Evolutionary conservation across 2,329 filamentous ascomycete species (phyloP), one percentile per base, ranked within the genome.

Genomic region (Pyrenochaeta sp.): DNA sequence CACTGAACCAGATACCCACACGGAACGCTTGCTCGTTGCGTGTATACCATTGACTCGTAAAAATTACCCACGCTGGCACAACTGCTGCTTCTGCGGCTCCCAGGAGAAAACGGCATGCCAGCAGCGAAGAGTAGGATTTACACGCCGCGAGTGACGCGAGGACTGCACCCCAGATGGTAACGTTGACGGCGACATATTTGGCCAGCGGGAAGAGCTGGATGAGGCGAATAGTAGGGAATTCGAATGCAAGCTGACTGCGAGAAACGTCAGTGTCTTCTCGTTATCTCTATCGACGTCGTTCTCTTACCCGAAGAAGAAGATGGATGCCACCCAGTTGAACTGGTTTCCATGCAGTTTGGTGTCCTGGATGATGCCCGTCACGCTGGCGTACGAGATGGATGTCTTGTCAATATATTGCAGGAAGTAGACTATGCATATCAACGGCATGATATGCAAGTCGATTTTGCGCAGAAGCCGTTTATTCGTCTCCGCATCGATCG

Each of bases 21-120:
- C 83, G 74, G 2, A 81, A 73, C 0, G 84, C 83, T 55, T 87
- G 84, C 55, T 88, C 81, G 3, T 76, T 73, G 7, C 83, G 74
- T 1, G 83, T 85, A 54, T 85, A 83, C 78, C 82, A 88, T 82
- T 86, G 86, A 4, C 77, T 77, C 0, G 83, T 86, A 23, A 87
- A 82, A 2, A 87, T 67, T 74, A 87, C 84, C 47, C 86, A 84
- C 0, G 76, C 78, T 1, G 83, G 84, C 1, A 51, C 55, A n/a
- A 64, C 53, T 7, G 59, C 52, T 8, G 59, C 72, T 58, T 84
- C 81, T 44, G 82, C 81, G 29, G 74, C 74, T 10, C 81, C 81
- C 0, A 83, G 68, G 0, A 83, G 59, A 9, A 81, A 73, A 6
- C 81, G 72, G 2, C 77, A 74, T 6, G 74, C 70, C 4, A 80